Evolutionary conservation across 768 basidiomycete genomes (phyloP), one percentile per base, ranked within the genome.

Genomic region (Pilatotrama ljubarskyi): DNA sequence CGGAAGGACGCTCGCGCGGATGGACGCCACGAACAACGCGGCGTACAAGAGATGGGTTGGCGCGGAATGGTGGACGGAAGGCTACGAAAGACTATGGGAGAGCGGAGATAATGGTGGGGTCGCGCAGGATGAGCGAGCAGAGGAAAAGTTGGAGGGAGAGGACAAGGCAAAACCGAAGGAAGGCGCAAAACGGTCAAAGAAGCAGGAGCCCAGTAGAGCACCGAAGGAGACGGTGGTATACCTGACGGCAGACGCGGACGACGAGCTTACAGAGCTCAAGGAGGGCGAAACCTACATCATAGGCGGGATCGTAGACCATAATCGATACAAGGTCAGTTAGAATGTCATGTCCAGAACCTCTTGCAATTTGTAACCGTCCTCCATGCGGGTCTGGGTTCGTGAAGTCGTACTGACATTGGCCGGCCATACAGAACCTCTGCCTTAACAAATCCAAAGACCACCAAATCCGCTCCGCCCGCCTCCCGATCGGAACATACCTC

Each of bases 401-500:
- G 32, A 18, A 20, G 14, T 11, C 14, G 11, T 51, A 9, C 42
- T 57, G 48, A 54, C 37, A 18, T 8, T 10, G 18, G 58, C 50
- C 44, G 58, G 5, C 29, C 51, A 40, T 36, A n/a, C 70, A 98
- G 93, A 90, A 88, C 72, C 81, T 98, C 35, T 98, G 96, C 71
- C 79, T 91, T 56, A 82, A 93, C 72, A 97, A 95, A 74, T 93
- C 97, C 3, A 78, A 82, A 38, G 77, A 77, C 50, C 83, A 89
- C 37, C 83, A 83, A 5, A 82, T 98, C 55, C 83, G 87, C 42
- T 90, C 93, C 40, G 97, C 95, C 4, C 87, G 91, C 50, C 83
- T 99, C 55, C 97, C 97, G 3, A 98, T 99, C 55, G 92, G 94
- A n/a, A 88, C 86, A 55, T 97, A 92, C 72, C 78, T 98, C 36